A percentile compares a stretch with the other conserved stretches of the same genome.
These are phyloP conservation scores for Parathielavia hyrcaniae DNA, from an alignment of 495 filamentous ascomycete species.

Conservation along the genomic window DNA sequence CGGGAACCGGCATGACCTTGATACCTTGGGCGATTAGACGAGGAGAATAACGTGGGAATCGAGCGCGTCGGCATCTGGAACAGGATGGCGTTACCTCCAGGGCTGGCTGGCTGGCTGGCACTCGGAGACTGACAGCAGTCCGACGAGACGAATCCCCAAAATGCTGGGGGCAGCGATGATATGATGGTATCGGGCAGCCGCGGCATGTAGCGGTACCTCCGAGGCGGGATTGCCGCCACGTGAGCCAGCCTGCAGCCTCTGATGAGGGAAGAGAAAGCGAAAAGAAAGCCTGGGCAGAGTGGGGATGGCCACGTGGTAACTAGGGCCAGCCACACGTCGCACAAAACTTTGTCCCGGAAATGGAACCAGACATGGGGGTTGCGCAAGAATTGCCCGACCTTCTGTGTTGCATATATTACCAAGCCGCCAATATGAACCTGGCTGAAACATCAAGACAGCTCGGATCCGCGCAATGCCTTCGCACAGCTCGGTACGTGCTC, in stretches of 20 bases:
- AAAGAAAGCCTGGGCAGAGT: background rate
- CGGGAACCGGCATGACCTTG: no score
- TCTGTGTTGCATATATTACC: background rate
- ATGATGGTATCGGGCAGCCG: background rate
- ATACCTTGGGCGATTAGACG: no score
- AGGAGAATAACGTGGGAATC: no score
- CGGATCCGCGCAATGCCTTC: background rate
- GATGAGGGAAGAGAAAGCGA: background rate
- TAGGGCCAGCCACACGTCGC: conserved; percentile 12
- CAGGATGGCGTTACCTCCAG: no score
- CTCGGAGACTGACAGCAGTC: no score
- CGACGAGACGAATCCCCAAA: no score
- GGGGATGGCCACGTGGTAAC: conserved; percentile 16
- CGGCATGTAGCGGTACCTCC: conserved; percentile 12
- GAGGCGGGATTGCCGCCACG: conserved; percentile 12
- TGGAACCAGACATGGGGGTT: conserved; percentile 1
- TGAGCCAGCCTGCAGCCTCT: conserved; percentile 7
- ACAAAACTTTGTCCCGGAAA: background rate
- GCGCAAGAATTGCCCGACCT: conserved; percentile 2
- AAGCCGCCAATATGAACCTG: background rate
- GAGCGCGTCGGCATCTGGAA: no score
- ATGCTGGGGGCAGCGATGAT: background rate
- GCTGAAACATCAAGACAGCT: background rate
- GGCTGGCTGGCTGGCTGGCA: no score
- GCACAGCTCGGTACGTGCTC: no score